Conservation (phyloP, 257 asterid genomes). For the Plantago elongata region DNA sequence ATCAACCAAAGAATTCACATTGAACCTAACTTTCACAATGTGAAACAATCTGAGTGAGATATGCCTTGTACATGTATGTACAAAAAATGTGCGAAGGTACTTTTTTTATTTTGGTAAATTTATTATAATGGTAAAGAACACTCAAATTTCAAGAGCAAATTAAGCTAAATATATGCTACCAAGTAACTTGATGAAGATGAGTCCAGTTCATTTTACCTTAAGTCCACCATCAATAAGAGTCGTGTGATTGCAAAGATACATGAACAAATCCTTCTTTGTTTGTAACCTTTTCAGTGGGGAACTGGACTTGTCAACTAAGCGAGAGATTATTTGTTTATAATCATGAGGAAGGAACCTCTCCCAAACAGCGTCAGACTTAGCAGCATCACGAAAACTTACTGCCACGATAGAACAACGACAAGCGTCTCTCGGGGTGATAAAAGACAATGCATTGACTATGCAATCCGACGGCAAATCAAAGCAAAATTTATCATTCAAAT, state of each 20-base stretch:
- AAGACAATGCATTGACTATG: conserved; percentile 55
- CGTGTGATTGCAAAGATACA: conserved; percentile 51
- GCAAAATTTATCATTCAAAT: too few species aligned
- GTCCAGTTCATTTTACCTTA: conserved; percentile 64
- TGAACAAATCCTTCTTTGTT: conserved; percentile 66
- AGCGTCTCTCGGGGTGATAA: conserved; percentile 70
- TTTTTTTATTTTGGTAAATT: too few species aligned
- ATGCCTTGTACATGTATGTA: too few species aligned
- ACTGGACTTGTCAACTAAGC: conserved; percentile 29
- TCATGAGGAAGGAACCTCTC: conserved; percentile 66
- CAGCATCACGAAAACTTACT: conserved; percentile 52
- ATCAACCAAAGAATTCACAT: too few species aligned
- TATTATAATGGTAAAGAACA: too few species aligned
- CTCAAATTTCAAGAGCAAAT: too few species aligned
- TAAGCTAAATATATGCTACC: too few species aligned
- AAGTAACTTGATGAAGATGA: too few species aligned
- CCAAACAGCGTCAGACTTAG: conserved; percentile 74
- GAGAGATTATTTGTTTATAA: conserved; percentile 42
- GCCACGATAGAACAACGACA: conserved; percentile 54
- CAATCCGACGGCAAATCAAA: conserved; percentile 87
- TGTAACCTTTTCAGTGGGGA: conserved; percentile 17
- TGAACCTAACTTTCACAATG: too few species aligned
- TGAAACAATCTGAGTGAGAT: too few species aligned
- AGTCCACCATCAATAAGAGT: conserved; percentile 49
- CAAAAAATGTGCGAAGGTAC: too few species aligned